A percentile compares a stretch with the other conserved stretches of the same genome.
phyloP scores from a whole-genome alignment of 768 basidiomycete genomes.

The Tremella mesenterica region DNA sequence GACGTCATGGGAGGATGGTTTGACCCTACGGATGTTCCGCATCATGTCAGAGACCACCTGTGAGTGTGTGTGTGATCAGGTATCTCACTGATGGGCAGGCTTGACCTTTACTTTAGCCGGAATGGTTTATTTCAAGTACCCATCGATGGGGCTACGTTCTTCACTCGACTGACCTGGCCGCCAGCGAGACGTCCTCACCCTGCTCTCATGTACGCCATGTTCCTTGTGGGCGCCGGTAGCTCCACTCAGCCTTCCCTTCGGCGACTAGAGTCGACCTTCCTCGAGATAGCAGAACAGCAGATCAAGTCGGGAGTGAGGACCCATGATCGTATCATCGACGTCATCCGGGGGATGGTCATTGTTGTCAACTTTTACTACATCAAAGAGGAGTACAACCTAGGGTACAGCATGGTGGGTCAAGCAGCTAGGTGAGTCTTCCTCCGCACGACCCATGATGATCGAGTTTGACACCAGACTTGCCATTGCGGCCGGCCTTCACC shows the following conservation, averaged over 20 bases:
- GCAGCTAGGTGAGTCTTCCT: conserved; percentile 9
- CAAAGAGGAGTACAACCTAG: conserved; percentile 10
- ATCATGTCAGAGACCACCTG: conserved; percentile 18
- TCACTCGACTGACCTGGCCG: conserved; percentile 15
- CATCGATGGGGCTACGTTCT: conserved; percentile 6
- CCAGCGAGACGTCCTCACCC: conserved; percentile 24
- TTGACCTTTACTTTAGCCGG: conserved; percentile 18
- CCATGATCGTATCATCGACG: conserved; percentile 18
- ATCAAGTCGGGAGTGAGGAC: conserved; percentile 10
- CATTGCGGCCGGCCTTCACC: conserved; percentile 16
- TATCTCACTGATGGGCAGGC: conserved; percentile 2
- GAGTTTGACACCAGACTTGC: conserved; percentile 6
- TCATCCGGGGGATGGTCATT: conserved; percentile 13
- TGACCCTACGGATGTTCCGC: conserved; percentile 23
- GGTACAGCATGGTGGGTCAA: conserved; percentile 7
- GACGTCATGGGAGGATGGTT: conserved; percentile 17
- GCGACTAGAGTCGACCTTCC: conserved; percentile 15
- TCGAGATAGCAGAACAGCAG: conserved; percentile 17
- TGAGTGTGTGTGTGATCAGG: background rate
- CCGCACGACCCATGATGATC: too few species aligned
- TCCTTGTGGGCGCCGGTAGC: conserved; percentile 10
- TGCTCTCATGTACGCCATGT: conserved; percentile 27
- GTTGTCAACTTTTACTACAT: conserved; percentile 10
- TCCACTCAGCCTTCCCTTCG: conserved; percentile 12
- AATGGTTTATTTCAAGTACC: conserved; percentile 5